Evolutionary conservation across 1,284 basidiomycete genomes (phyloP), one percentile per base, ranked within the genome.

Genomic region (Microbotryum scabiosae): DNA sequence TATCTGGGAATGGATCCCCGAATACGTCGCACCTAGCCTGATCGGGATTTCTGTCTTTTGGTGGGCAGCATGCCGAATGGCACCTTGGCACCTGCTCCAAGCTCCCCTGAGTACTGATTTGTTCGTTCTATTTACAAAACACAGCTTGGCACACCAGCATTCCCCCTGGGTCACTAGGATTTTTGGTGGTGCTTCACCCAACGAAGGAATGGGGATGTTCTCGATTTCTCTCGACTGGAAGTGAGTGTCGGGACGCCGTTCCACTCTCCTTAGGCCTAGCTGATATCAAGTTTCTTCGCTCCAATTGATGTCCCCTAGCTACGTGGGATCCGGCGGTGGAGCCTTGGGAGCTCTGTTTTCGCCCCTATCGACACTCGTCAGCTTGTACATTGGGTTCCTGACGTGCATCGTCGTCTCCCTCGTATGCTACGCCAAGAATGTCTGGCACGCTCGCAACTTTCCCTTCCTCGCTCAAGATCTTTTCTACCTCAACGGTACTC

Each of bases 141-240:
- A 41, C 36, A 41, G 36, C 83, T 82, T 71, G 74, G 84, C 54
- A 76, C 81, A 36, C 79, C 81, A 45, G 79, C 72, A 82, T 53
- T 80, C 45, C 75, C 79, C 4, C 72, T 72, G 82, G 26, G 79
- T 85, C 68, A 84, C 83, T 2, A 83, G 84, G 64, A 73, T 85
- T 5, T 85, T 85, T 62, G 83, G 84, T 26, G 83, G 83, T 69
- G 74, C 80, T 4, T 77, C 80, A 59, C 82, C 79, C 49, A 86
- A 85, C 71, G 84, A 85, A 71, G 84, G 84, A 1, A 74, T 84
- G 43, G 83, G 84, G 0, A 69, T 86, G 36, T 69, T 82, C 51
- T 80, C 79, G 28, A 57, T 70, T 56, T 71, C 63, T 56, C 51
- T 72, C 44, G 83, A 84, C 68, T 84, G 82, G 82, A 63, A 60